Evolutionary conservation across 768 basidiomycete species (phyloP).

Genomic region (Suillus tomentosus): DNA sequence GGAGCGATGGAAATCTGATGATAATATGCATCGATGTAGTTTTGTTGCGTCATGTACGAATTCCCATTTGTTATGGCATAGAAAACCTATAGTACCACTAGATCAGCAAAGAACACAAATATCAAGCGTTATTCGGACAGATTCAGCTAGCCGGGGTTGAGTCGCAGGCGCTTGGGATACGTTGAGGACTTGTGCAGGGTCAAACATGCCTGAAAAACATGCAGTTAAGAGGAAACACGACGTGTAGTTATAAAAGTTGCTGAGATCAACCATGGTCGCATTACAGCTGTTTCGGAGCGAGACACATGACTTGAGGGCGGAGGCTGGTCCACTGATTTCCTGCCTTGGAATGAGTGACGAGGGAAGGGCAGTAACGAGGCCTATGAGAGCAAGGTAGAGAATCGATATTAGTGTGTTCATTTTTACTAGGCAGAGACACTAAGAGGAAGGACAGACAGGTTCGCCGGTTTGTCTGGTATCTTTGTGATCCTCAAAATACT

Average conservation of each 20-base stretch:
- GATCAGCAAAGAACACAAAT: not conserved
- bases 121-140: constrained; percentile 10
- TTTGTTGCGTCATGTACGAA: constrained; percentile 22
- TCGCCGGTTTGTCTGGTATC: no score
- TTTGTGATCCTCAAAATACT: not conserved
- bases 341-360: constrained; percentile 16
- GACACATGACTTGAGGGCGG: constrained; percentile 11
- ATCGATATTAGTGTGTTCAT: constrained; percentile 1
- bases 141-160: constrained; percentile 21
- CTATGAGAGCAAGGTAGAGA: constrained; percentile 8
- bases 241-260: constrained; percentile 23
- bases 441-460: constrained; percentile 2
- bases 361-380: constrained; percentile 11
- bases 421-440: not conserved
- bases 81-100: constrained; percentile 17
- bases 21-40: constrained; percentile 27
- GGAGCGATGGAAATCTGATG: constrained; percentile 22
- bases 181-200: constrained; percentile 15
- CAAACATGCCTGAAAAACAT: constrained; percentile 6
- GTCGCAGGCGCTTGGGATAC: constrained; percentile 16
- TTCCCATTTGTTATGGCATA: constrained; percentile 24
- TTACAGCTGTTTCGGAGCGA: constrained; percentile 26
- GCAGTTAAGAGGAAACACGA: constrained; percentile 25
- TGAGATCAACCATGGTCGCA: constrained; percentile 18
- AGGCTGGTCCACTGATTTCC: constrained; percentile 8